Conservation (phyloP, 805 yeast species). For the Zygoascus bituminiphila region DNA sequence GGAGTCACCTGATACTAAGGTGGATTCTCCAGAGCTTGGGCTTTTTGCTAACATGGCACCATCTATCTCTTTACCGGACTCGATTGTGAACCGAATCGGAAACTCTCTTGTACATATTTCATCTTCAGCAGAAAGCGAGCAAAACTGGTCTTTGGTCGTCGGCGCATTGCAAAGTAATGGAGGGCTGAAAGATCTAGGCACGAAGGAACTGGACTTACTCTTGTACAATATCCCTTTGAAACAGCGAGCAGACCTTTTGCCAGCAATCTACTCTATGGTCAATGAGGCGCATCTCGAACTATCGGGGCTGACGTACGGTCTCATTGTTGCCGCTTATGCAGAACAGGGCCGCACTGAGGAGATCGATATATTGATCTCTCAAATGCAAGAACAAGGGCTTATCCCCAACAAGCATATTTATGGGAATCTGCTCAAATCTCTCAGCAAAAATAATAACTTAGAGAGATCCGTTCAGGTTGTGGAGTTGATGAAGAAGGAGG, state of each 20-base stretch:
- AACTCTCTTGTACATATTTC: constrained; percentile 10
- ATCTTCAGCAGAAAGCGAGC: constrained; percentile 6
- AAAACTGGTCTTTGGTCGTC: constrained; percentile 19
- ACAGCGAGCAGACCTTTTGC: constrained; percentile 16
- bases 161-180: constrained; percentile 12
- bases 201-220: constrained; percentile 21
- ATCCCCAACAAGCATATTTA: constrained; percentile 24
- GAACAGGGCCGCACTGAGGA: constrained; percentile 17
- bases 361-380: constrained; percentile 19
- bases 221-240: constrained; percentile 22
- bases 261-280: constrained; percentile 20
- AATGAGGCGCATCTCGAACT: constrained; percentile 15
- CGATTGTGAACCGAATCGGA: constrained; percentile 15
- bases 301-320: constrained; percentile 16
- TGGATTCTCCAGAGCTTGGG: neutral
- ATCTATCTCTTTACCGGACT: constrained; percentile 12
- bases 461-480: constrained; percentile 17
- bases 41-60: constrained; percentile 11
- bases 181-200: constrained; percentile 16
- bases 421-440: constrained; percentile 27
- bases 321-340: constrained; percentile 27
- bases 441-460: constrained; percentile 22
- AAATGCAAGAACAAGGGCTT: constrained; percentile 16
- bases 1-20: neutral
- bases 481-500: constrained; percentile 11